These are phyloP conservation scores for Stagonosporopsis rhizophila DNA, from an alignment of 2,329 filamentous ascomycete species.

Conservation along the genomic window DNA sequence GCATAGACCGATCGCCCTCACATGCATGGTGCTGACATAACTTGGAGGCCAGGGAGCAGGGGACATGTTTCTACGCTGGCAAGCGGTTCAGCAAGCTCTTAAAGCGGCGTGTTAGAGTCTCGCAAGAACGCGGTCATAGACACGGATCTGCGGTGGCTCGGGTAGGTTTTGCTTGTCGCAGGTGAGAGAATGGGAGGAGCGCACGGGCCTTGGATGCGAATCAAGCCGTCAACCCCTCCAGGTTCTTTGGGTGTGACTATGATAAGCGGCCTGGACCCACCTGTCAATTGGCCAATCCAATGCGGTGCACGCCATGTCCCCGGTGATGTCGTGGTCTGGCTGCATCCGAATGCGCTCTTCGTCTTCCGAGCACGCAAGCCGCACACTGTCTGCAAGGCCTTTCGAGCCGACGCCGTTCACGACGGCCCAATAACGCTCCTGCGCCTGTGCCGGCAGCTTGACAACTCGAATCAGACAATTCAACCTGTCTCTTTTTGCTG, in stretches of 20 bases:
- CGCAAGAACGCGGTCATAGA: not conserved
- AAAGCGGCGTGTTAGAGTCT: slow-evolving; percentile 1
- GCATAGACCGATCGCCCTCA: slow-evolving; percentile 4
- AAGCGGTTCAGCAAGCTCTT: not conserved
- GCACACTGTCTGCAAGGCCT: slow-evolving; percentile 28
- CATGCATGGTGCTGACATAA: not conserved
- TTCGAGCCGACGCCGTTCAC: slow-evolving; percentile 16
- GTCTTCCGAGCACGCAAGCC: slow-evolving; percentile 30
- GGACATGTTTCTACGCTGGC: not conserved
- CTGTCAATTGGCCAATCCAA: slow-evolving; percentile 13
- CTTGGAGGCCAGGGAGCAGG: not conserved
- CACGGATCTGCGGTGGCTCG: slow-evolving; percentile 10
- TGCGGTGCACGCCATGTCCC: slow-evolving; percentile 6
- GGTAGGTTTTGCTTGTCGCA: slow-evolving; percentile 7
- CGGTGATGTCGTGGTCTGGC: slow-evolving; percentile 18
- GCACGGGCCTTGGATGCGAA: slow-evolving; percentile 8
- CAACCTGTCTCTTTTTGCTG: slow-evolving; percentile 29
- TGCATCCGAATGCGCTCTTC: slow-evolving; percentile 26
- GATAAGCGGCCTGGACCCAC: slow-evolving; percentile 19
- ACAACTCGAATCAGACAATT: slow-evolving; percentile 38
- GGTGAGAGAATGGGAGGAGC: slow-evolving; percentile 10
- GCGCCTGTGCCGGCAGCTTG: slow-evolving; percentile 30
- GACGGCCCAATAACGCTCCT: slow-evolving; percentile 28
- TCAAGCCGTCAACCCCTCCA: slow-evolving; percentile 15
- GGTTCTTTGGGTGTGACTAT: slow-evolving; percentile 12